Evolutionary conservation across 75 land plant species (phyloP), one percentile per base, ranked within the genome.

Genomic region (Selaginella tamariscina): DNA sequence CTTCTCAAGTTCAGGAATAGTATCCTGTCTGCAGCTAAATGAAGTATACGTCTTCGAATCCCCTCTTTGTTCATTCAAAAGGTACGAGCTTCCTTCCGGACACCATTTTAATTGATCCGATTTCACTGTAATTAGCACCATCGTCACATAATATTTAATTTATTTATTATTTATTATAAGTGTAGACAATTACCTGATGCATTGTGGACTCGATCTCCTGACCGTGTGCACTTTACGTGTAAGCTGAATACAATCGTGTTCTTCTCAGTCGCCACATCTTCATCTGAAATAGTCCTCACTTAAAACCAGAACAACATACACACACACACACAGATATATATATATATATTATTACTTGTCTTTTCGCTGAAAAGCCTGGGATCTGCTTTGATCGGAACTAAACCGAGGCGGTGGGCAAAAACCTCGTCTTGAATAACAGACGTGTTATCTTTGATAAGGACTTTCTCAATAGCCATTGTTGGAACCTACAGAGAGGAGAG

Each of bases 381-480:
- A 67, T 93, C 98, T 39, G 73, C 86, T 11, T 79, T 74, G 31
- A 93, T 74, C 26, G 98, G 98, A 68, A 93, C 77, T 22, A 93
- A 77, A 33, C 96, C 98, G 57, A 93, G 75, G 56, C 98, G 88
- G 66, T 93, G 98, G 44, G 98, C 76, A 39, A 93, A 81, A 11
- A 85, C 90, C 62, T 93, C 96, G 71, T 93, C 98, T 70, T 87
- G 87, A 64, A 89, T 79, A 15, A 86, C 82, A 20, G 88, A 86
- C 26, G 98, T 89, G 44, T 93, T 93, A 56, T 93, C 84, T 67
- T 87, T 95, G 49, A 93, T 80, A 32, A 83, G 74, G 33, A 93
- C 88, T 73, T 85, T 93, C 75, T 93, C 98, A 73, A 89, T 85
- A 23, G 98, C 98, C 96, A 93, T 90, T 24, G 91, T 93, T 0